A percentile compares a stretch with the other conserved stretches of the same genome.
Conservation (phyloP, 2,329 filamentous ascomycete genomes). For the Clarireedia paspali region DNA sequence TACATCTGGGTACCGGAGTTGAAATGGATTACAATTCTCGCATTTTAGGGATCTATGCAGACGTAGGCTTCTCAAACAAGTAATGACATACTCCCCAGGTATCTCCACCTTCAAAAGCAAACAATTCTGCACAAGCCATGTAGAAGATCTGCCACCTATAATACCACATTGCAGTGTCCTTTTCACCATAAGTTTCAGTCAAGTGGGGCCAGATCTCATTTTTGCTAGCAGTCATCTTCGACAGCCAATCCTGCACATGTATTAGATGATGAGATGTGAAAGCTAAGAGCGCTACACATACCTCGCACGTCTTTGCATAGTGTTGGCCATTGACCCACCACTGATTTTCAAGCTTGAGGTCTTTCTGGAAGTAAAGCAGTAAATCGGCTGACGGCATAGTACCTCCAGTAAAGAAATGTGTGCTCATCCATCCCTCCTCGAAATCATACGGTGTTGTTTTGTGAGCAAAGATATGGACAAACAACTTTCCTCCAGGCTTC, state of each 20-base stretch:
- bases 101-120: slow-evolving; percentile 57
- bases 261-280: slow-evolving; percentile 1
- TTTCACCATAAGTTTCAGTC: slow-evolving; percentile 56
- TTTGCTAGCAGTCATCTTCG: slow-evolving; percentile 51
- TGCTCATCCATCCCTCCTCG: slow-evolving; percentile 67
- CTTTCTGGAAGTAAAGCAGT: slow-evolving; percentile 57
- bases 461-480: slow-evolving; percentile 63
- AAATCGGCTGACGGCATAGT: slow-evolving; percentile 64
- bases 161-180: slow-evolving; percentile 54
- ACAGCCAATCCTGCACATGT: slow-evolving; percentile 47
- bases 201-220: slow-evolving; percentile 56
- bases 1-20: slow-evolving; percentile 10
- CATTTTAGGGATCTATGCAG: slow-evolving; percentile 1
- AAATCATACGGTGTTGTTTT: slow-evolving; percentile 60
- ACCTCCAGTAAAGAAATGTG: slow-evolving; percentile 65
- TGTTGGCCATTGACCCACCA: slow-evolving; percentile 66
- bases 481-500: slow-evolving; percentile 56
- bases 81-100: slow-evolving; percentile 62
- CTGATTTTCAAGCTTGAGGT: slow-evolving; percentile 51
- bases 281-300: slow-evolving; percentile 25
- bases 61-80: slow-evolving; percentile 50
- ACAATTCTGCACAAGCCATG: slow-evolving; percentile 58
- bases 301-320: slow-evolving; percentile 64
- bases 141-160: slow-evolving; percentile 68
- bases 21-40: slow-evolving; percentile 1